phyloP scores from a whole-genome alignment of 352 stramenopile species.

The Phytopythium vexans region DNA sequence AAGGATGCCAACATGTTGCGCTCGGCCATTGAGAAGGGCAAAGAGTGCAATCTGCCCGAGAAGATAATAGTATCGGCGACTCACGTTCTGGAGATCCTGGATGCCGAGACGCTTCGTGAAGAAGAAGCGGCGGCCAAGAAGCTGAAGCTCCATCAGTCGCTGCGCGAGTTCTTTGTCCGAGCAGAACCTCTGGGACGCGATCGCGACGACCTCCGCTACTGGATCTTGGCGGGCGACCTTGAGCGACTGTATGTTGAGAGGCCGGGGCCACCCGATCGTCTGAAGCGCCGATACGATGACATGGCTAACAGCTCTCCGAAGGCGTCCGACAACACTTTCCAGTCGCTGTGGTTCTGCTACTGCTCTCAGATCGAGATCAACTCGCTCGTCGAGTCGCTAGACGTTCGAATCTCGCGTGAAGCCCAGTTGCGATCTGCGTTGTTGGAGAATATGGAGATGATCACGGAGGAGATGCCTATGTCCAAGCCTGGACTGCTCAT shows the following conservation, averaged over 20 bases:
- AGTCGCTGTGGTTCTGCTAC: slow-evolving; percentile 64
- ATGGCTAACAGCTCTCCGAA: slow-evolving; percentile 25
- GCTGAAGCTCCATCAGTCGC: slow-evolving; percentile 51
- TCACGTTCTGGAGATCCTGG: slow-evolving; percentile 75
- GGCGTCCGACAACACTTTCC: slow-evolving; percentile 10
- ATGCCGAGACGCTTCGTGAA: slow-evolving; percentile 62
- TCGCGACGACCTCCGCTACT: slow-evolving; percentile 55
- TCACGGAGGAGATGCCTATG: slow-evolving; percentile 62
- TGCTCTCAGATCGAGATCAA: slow-evolving; percentile 57
- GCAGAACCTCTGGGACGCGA: slow-evolving; percentile 75
- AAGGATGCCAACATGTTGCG: slow-evolving; percentile 58
- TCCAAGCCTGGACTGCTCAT: slow-evolving; percentile 74
- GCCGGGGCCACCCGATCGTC: slow-evolving; percentile 31
- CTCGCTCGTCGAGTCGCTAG: slow-evolving; percentile 54
- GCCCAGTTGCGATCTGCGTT: slow-evolving; percentile 41
- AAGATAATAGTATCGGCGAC: slow-evolving; percentile 67
- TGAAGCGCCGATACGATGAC: slow-evolving; percentile 47
- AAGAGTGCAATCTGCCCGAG: slow-evolving; percentile 59
- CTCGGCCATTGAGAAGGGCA: slow-evolving; percentile 64
- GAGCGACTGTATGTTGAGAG: slow-evolving; percentile 70
- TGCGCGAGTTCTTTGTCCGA: slow-evolving; percentile 70
- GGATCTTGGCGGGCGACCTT: slow-evolving; percentile 68
- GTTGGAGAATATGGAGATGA: slow-evolving; percentile 58
- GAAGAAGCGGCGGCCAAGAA: slow-evolving; percentile 62
- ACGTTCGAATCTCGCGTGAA: slow-evolving; percentile 46